Percentiles rank a stretch among this genome's conserved stretches.
phyloP scores from a whole-genome alignment of 192 early-diverging fungal species.

The Neocallimastix lanati region DNA sequence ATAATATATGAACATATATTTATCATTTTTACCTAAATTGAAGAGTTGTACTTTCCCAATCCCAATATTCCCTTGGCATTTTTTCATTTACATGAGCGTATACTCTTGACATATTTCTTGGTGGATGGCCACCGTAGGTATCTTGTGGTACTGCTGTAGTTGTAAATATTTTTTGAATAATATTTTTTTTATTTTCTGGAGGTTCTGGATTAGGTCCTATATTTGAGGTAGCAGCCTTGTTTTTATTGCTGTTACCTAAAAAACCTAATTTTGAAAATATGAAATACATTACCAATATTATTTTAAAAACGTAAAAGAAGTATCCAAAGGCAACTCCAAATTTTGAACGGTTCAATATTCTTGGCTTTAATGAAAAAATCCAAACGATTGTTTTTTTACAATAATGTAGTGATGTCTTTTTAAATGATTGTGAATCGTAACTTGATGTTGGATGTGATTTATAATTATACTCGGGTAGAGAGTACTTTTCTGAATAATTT shows the following conservation, averaged over 20 bases:
- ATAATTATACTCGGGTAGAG: not conserved
- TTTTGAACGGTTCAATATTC: not conserved
- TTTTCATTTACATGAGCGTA: constrained; percentile 76
- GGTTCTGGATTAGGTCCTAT: not conserved
- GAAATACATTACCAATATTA: not conserved
- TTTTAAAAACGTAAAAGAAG: not conserved
- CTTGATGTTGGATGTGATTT: not conserved
- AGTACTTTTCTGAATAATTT: not conserved
- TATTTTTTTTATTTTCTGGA: not conserved
- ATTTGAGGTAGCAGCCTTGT: not conserved
- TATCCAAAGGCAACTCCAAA: not conserved
- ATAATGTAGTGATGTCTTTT: not conserved
- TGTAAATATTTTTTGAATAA: not conserved
- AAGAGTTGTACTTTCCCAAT: constrained; percentile 84
- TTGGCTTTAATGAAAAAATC: not conserved
- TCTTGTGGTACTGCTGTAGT: not conserved
- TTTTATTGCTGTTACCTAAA: not conserved
- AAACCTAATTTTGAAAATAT: not conserved
- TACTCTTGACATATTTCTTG: constrained; percentile 17
- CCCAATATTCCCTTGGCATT: constrained; percentile 76
- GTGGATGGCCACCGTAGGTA: not conserved
- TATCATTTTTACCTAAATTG: constrained; percentile 75
- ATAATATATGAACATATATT: no score
- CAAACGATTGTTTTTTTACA: not conserved
- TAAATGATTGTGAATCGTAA: not conserved